Conservation (phyloP, 805 yeast genomes). For the Zygosaccharomyces bailii region DNA sequence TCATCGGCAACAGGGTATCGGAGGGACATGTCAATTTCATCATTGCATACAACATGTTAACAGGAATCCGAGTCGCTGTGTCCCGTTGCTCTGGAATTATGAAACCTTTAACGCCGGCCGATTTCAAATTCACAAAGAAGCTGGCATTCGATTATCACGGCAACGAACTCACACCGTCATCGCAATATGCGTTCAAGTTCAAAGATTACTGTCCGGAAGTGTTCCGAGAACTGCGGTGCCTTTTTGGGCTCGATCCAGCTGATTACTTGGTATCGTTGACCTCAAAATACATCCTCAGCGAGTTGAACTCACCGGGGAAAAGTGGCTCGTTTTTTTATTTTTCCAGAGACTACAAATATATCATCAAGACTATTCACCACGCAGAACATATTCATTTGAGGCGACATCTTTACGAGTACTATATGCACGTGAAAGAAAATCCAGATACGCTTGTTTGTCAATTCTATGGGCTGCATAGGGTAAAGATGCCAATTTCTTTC, state of each 20-base stretch:
- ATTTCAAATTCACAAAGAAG: conserved; percentile 71
- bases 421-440: conserved; percentile 72
- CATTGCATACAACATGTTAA: conserved; percentile 94
- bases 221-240: conserved; percentile 73
- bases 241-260: conserved; percentile 90
- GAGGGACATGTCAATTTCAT: conserved; percentile 94
- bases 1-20: conserved; percentile 75
- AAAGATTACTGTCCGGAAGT: conserved; percentile 96
- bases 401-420: conserved; percentile 68
- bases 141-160: conserved; percentile 85
- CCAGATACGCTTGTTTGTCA: conserved; percentile 92
- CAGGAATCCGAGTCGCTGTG: conserved; percentile 94
- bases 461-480: conserved; percentile 91
- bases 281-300: conserved; percentile 86
- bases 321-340: conserved; percentile 95
- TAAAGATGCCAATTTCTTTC: conserved; percentile 72
- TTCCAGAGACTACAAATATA: conserved; percentile 88
- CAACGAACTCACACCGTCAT: conserved; percentile 84
- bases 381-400: conserved; percentile 85
- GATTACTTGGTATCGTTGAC: conserved; percentile 91
- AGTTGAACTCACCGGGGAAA: conserved; percentile 93
- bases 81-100: conserved; percentile 86
- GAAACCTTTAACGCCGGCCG: conserved; percentile 62
- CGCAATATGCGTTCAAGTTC: conserved; percentile 92
- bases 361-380: conserved; percentile 93